phyloP scores from a whole-genome alignment of 1,284 basidiomycete species.

The Austroboletus novae-zelandiae region DNA sequence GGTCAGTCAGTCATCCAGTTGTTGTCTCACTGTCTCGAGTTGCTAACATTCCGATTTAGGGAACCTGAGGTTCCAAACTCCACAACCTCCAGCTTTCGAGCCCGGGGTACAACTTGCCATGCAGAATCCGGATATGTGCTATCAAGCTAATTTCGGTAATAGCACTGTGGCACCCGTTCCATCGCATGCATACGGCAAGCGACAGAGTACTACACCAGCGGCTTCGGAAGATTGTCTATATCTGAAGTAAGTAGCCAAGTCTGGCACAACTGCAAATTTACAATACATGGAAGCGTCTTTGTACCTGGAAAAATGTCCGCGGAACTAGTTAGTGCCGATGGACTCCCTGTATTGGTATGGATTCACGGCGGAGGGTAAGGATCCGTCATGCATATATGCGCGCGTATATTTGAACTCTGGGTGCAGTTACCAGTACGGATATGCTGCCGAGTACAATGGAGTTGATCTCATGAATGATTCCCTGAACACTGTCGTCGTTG shows the following conservation, averaged over 20 bases:
- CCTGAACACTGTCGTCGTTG: constrained; percentile 32
- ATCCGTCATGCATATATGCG: not conserved
- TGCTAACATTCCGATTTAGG: not conserved
- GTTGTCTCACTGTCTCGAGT: not conserved
- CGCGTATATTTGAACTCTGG: not conserved
- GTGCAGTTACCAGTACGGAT: constrained; percentile 8
- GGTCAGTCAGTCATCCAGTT: constrained; percentile 4
- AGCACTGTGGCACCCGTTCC: not conserved
- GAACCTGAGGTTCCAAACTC: constrained; percentile 17
- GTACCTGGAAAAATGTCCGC: constrained; percentile 5
- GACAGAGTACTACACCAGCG: not conserved
- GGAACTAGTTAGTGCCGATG: not conserved
- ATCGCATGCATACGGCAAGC: not conserved
- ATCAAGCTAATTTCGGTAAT: not conserved
- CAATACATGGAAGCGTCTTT: constrained; percentile 10
- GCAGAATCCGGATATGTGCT: constrained; percentile 16
- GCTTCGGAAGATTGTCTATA: constrained; percentile 23
- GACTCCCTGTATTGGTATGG: constrained; percentile 20
- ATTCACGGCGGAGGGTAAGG: constrained; percentile 24
- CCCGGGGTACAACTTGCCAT: constrained; percentile 12
- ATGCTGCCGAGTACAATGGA: constrained; percentile 13
- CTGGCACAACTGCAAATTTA: not conserved
- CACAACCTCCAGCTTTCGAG: constrained; percentile 3
- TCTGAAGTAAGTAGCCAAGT: constrained; percentile 16
- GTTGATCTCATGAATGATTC: constrained; percentile 19